phyloP scores from a whole-genome alignment of 345 rosid genomes.

The Lumnitzera racemosa region DNA sequence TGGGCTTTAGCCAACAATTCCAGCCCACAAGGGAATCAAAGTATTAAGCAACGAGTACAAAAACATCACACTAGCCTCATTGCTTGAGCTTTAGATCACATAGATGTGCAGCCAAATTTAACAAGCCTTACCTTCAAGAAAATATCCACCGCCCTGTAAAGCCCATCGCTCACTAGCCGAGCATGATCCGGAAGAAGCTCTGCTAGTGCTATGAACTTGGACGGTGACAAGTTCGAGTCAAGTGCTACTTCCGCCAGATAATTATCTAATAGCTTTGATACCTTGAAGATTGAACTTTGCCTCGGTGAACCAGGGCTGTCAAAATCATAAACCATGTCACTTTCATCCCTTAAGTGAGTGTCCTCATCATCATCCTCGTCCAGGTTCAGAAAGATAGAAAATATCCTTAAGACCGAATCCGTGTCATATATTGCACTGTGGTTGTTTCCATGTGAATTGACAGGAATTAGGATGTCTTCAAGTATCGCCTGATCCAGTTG shows the following conservation, averaged over 20 bases:
- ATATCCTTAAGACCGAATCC: conserved; percentile 77
- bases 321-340: conserved; percentile 77
- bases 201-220: conserved; percentile 73
- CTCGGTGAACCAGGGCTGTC: conserved; percentile 93
- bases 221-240: conserved; percentile 61
- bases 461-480: conserved; percentile 88
- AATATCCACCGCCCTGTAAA: conserved; percentile 87
- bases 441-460: conserved; percentile 42
- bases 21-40: no score
- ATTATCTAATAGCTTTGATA: conserved; percentile 81
- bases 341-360: conserved; percentile 52
- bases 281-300: conserved; percentile 88
- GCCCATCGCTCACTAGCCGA: conserved; percentile 78
- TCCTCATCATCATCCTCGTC: conserved; percentile 74
- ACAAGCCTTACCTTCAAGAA: conserved; percentile 60
- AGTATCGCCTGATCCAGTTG: conserved; percentile 96
- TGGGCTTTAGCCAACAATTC: no score
- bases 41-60: no score
- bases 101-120: no score
- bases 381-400: conserved; percentile 75
- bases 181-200: conserved; percentile 96
- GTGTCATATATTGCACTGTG: conserved; percentile 64
- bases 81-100: neutral
- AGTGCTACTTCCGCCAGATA: conserved; percentile 91
- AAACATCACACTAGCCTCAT: neutral